phyloP scores from a whole-genome alignment of 2,329 filamentous ascomycete genomes.

The Ceratocystis harringtonii region DNA sequence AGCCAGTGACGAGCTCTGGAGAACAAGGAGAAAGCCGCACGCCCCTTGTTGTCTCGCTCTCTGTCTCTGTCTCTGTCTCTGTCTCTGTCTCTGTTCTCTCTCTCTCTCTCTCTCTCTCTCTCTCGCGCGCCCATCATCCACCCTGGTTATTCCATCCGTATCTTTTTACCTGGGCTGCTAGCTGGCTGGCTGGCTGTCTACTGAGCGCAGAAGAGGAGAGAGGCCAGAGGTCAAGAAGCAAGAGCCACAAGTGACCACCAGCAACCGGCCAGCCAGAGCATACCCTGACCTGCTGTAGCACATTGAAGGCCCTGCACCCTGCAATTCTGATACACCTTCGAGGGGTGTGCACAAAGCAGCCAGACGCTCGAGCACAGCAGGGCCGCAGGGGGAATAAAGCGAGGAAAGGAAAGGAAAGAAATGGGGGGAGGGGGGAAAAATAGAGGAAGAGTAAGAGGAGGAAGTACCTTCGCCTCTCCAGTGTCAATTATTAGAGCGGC shows the following conservation, averaged over 20 bases:
- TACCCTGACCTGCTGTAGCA: background rate
- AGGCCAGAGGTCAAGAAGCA: background rate
- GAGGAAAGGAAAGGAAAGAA: background rate
- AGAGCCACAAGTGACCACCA: background rate
- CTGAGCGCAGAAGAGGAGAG: too few relatives aligned
- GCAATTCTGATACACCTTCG: background rate
- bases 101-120: background rate
- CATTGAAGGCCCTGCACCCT: background rate
- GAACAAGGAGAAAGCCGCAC: background rate
- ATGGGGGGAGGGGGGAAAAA: background rate
- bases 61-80: background rate
- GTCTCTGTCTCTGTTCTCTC: background rate
- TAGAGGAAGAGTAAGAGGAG: background rate
- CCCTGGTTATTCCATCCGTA: too few relatives aligned
- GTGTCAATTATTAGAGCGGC: background rate
- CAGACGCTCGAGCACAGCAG: background rate
- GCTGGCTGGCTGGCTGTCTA: too few relatives aligned
- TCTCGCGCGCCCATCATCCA: background rate
- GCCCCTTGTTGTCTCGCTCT: background rate
- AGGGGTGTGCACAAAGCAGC: conserved; percentile 2
- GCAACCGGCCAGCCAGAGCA: background rate
- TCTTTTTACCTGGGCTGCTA: too few relatives aligned
- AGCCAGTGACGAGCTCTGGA: background rate
- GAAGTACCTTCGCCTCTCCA: background rate
- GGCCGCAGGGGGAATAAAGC: background rate